Conservation (phyloP, 495 filamentous ascomycete genomes). For the Pyronema omphalodes region DNA sequence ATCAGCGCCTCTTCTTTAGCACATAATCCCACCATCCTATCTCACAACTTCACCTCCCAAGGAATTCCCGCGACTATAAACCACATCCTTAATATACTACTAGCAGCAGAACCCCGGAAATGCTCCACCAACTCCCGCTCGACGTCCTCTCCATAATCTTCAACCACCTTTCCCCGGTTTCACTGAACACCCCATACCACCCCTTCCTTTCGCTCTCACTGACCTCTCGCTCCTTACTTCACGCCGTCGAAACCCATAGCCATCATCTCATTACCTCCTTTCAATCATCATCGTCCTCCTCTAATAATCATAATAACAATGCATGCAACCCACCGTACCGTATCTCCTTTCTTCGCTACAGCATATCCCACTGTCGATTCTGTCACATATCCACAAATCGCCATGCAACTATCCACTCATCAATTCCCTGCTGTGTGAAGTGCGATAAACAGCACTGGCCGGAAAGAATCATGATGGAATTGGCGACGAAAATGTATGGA, state of each 20-base stretch:
- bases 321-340: background rate
- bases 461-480: background rate
- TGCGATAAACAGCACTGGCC: background rate
- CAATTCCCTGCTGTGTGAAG: background rate
- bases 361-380: background rate
- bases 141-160: background rate
- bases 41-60: no score
- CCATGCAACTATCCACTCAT: background rate
- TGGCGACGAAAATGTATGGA: background rate
- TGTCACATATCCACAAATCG: background rate
- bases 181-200: background rate
- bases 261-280: background rate
- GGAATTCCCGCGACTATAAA: no score
- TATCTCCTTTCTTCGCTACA: background rate
- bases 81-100: no score
- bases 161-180: background rate
- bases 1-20: no score
- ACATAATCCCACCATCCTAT: no score
- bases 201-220: background rate
- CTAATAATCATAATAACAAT: no score
- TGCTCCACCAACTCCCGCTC: background rate
- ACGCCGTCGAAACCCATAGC: background rate
- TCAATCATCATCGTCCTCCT: no score
- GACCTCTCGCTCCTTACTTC: background rate
- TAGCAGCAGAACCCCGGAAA: background rate